Base-by-base conservation (phyloP, 495 filamentous ascomycete genomes). In the Penicillium odoratum region DNA sequence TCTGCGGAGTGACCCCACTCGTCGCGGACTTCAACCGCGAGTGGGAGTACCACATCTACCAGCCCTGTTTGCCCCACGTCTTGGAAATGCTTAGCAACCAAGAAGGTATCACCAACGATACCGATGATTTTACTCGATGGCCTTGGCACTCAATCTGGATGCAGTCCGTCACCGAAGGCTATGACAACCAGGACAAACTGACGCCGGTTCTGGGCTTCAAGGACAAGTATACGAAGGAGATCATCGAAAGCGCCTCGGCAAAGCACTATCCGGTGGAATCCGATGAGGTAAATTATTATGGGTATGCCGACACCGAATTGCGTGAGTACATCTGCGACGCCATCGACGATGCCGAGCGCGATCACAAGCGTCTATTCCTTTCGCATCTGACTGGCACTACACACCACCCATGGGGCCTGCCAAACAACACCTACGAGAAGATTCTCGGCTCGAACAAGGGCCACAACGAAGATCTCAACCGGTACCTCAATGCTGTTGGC, bases 1-100 rank as follows among this genome's bases (percentile, higher is more conserved):
- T 79, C 29, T 82, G 79, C 42, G 78, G 78, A 7, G 70, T 79
- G 45, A 67, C 69, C 1, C 79, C 78, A 1, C 65, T 82, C 7
- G 73, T 78, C 15, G 77, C 75, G 7, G 79, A 82, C 48, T 80
- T 82, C 60, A 76, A 79, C 57, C 71, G 69, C 30, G 79, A 82
- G 60, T 75, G 72, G 54, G 61, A 75, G 26, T 59, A 76, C 30
- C 76, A 79, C 53, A 75, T 80, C 38, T 82, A 82, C 49, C 76
- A 82, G 53, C 79, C 79, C 0, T 82, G 79, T 52, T 61, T 80
- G 36, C 65, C 77, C 1, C 77, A 81, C 31, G 59, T 80, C 25
- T 64, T 81, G 30, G 63, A 74, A 8, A 68, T 69, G 26, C 64
- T 81, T 36, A 78, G 68, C 57, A 57, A 72, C 18, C 69, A 73